Percentiles rank a stretch among this genome's conserved stretches.
Evolutionary conservation across 2,329 filamentous ascomycete species (phyloP).

Genomic region (Fusarium sororula): DNA sequence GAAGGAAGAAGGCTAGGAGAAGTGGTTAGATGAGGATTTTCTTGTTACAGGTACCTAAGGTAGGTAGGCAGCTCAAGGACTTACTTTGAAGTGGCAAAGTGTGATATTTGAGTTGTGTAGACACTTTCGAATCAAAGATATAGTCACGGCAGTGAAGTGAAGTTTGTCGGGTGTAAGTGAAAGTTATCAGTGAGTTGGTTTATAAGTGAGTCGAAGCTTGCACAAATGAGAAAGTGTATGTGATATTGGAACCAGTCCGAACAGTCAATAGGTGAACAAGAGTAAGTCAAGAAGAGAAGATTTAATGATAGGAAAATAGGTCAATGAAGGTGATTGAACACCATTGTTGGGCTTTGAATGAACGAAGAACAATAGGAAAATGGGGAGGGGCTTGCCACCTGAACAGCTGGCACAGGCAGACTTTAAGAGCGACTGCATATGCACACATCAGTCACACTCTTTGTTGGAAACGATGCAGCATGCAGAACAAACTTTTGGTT

Average conservation of each 20-base stretch:
- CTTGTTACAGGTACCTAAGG: neutral
- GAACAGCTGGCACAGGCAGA: constrained; percentile 32
- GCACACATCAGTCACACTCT: constrained; percentile 14
- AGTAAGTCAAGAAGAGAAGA: constrained; percentile 21
- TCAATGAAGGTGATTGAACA: constrained; percentile 39
- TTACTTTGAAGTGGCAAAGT: neutral
- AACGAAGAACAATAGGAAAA: constrained; percentile 33
- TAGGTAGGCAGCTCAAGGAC: neutral
- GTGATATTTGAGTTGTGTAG: neutral
- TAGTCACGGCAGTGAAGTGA: constrained; percentile 6
- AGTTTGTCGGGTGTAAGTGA: constrained; percentile 4
- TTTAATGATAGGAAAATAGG: constrained; percentile 33
- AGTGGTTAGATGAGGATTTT: neutral
- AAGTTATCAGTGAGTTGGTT: neutral
- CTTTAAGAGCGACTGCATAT: constrained; percentile 39
- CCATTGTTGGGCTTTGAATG: constrained; percentile 42
- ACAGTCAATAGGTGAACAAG: constrained; percentile 28
- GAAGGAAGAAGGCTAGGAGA: constrained; percentile 2
- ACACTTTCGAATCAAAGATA: neutral
- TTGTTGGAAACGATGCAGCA: constrained; percentile 11
- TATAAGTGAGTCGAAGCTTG: constrained; percentile 2
- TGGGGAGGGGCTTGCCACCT: constrained; percentile 21
- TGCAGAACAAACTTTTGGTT: constrained; percentile 2
- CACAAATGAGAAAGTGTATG: constrained; percentile 21
- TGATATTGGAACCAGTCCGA: constrained; percentile 32